These are phyloP conservation scores for Wallacemonas sp. DNA, from an alignment of 208 protist genomes.

Conservation along the genomic window DNA sequence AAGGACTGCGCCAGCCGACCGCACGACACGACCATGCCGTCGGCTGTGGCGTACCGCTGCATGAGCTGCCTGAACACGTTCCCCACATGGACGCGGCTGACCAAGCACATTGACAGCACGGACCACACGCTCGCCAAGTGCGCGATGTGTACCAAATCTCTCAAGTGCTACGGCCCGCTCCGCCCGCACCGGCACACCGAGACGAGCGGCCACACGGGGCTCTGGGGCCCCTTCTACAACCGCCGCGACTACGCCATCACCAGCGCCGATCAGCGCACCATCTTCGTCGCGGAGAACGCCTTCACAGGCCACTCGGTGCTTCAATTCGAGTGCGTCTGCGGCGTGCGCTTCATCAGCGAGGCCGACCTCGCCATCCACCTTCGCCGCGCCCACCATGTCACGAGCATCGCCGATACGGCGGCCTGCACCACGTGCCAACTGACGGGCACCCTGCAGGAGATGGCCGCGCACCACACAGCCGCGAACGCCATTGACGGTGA, in stretches of 20 bases:
- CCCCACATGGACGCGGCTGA: conserved; percentile 69
- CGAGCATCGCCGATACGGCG: conserved; percentile 35
- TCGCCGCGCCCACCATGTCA: conserved; percentile 44
- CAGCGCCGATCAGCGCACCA: conserved; percentile 17
- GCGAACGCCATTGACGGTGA: neutral
- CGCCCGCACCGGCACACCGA: conserved; percentile 46
- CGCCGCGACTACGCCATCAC: conserved; percentile 56
- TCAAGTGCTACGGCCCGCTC: conserved; percentile 68
- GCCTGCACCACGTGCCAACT: conserved; percentile 48
- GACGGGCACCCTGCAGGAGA: conserved; percentile 31
- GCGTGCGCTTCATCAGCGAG: conserved; percentile 50
- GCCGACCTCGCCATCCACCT: conserved; percentile 68
- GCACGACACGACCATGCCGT: neutral
- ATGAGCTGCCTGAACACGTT: conserved; percentile 62
- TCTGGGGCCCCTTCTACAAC: conserved; percentile 66
- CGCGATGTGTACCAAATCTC: conserved; percentile 39
- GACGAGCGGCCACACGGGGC: conserved; percentile 47
- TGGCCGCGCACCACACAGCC: conserved; percentile 39
- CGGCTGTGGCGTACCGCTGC: conserved; percentile 48
- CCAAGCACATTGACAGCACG: conserved; percentile 60
- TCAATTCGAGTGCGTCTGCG: conserved; percentile 76
- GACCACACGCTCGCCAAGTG: conserved; percentile 62
- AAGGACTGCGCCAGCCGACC: neutral
- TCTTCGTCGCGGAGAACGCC: conserved; percentile 35
- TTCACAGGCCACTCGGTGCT: conserved; percentile 48